Conservation (phyloP, 768 basidiomycete genomes). For the Tricholoma terreum region DNA sequence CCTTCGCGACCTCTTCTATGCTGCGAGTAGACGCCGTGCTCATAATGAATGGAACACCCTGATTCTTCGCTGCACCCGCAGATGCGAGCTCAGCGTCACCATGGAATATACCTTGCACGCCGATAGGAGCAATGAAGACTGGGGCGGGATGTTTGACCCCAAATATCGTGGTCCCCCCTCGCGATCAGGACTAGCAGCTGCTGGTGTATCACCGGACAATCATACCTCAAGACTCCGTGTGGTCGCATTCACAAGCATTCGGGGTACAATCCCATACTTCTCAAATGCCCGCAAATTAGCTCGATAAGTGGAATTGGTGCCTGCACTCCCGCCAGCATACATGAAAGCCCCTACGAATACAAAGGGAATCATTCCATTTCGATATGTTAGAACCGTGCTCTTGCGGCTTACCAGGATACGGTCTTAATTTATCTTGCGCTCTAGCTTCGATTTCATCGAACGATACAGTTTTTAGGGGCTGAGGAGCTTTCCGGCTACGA, state of each 20-base stretch:
- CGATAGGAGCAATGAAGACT: slow-evolving; percentile 69
- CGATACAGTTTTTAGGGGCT: slow-evolving; percentile 58
- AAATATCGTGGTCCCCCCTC: slow-evolving; percentile 61
- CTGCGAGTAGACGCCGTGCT: slow-evolving; percentile 71
- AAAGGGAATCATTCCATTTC: background rate
- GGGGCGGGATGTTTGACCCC: slow-evolving; percentile 62
- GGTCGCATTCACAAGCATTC: slow-evolving; percentile 67
- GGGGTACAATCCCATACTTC: slow-evolving; percentile 73
- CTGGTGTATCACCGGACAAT: background rate
- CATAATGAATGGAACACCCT: slow-evolving; percentile 69
- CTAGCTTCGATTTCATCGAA: slow-evolving; percentile 63
- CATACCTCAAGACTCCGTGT: slow-evolving; percentile 57
- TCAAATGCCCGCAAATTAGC: slow-evolving; percentile 65
- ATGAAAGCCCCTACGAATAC: slow-evolving; percentile 53
- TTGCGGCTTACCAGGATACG: slow-evolving; percentile 41
- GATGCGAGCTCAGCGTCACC: slow-evolving; percentile 69
- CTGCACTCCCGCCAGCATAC: slow-evolving; percentile 79
- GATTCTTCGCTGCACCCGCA: slow-evolving; percentile 59
- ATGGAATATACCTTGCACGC: slow-evolving; percentile 74
- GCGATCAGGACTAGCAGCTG: background rate
- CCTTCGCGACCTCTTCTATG: slow-evolving; percentile 59
- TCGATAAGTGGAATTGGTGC: slow-evolving; percentile 60
- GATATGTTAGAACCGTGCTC: background rate
- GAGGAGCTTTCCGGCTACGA: slow-evolving; percentile 32
- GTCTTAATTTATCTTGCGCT: slow-evolving; percentile 60